Conservation (phyloP, 805 yeast genomes). For the Candida saitoana region DNA sequence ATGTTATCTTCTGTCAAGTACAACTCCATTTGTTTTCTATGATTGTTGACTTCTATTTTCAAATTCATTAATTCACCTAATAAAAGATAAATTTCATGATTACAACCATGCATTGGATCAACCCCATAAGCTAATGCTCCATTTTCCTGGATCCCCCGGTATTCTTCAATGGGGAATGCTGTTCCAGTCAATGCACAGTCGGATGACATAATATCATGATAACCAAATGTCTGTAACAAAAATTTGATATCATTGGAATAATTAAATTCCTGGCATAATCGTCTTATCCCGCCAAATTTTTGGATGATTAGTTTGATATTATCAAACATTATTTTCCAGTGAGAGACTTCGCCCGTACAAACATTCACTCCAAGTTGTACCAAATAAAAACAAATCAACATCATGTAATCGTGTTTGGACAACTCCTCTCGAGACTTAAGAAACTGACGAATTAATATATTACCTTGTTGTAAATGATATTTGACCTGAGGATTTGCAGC, state of each 20-base stretch:
- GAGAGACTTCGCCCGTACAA: conserved; percentile 18
- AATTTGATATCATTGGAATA: conserved; percentile 19
- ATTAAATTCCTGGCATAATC: conserved; percentile 12
- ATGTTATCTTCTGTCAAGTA: background rate
- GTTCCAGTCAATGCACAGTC: conserved; percentile 15
- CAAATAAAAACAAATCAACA: conserved; percentile 1
- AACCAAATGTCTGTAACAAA: conserved; percentile 18
- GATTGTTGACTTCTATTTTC: background rate
- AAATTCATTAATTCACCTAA: conserved; percentile 13
- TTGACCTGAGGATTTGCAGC: background rate
- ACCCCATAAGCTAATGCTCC: conserved; percentile 16
- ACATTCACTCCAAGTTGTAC: conserved; percentile 10
- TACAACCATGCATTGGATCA: conserved; percentile 23
- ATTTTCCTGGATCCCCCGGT: conserved; percentile 8
- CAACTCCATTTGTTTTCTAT: background rate
- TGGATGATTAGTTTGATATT: conserved; percentile 10
- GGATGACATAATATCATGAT: conserved; percentile 18
- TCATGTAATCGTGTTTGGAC: background rate
- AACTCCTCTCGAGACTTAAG: background rate
- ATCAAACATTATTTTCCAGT: conserved; percentile 14
- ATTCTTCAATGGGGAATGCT: conserved; percentile 11
- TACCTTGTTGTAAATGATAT: background rate
- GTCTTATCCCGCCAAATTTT: conserved; percentile 14
- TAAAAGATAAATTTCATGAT: conserved; percentile 15
- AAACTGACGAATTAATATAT: background rate